A percentile compares a stretch with the other conserved stretches of the same genome.
Conservation (phyloP, 148 eudicot genomes). For the Bassia scoparia region DNA sequence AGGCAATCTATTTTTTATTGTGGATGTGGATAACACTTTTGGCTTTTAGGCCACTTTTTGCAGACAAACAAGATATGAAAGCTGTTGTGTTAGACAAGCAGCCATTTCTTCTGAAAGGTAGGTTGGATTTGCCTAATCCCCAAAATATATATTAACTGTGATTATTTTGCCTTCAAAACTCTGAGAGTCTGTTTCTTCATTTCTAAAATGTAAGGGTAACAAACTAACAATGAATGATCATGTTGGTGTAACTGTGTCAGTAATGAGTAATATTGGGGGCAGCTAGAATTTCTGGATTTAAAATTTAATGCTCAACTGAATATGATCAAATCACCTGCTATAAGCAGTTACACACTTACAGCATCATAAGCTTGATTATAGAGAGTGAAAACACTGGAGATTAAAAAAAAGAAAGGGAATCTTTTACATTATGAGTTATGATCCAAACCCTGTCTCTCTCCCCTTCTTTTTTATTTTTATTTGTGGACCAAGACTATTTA, state of each 20-base stretch:
- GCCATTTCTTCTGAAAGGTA: slow-evolving; percentile 65
- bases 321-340: too few species aligned
- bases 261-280: neutral
- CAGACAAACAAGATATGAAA: slow-evolving; percentile 51
- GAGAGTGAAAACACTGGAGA: too few species aligned
- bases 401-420: too few species aligned
- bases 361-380: neutral
- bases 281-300: neutral
- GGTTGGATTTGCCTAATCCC: neutral
- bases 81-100: slow-evolving; percentile 48
- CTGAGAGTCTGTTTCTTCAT: neutral
- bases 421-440: neutral
- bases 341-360: neutral
- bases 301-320: neutral
- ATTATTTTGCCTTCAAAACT: neutral
- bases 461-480: too few species aligned
- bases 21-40: slow-evolving; percentile 5
- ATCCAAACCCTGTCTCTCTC: neutral
- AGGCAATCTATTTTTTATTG: neutral
- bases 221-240: neutral
- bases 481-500: too few species aligned
- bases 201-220: neutral
- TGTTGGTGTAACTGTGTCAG: neutral
- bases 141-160: neutral
- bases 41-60: slow-evolving; percentile 51